phyloP scores from a whole-genome alignment of 2,329 filamentous ascomycete genomes.

The Fusarium floridanum region DNA sequence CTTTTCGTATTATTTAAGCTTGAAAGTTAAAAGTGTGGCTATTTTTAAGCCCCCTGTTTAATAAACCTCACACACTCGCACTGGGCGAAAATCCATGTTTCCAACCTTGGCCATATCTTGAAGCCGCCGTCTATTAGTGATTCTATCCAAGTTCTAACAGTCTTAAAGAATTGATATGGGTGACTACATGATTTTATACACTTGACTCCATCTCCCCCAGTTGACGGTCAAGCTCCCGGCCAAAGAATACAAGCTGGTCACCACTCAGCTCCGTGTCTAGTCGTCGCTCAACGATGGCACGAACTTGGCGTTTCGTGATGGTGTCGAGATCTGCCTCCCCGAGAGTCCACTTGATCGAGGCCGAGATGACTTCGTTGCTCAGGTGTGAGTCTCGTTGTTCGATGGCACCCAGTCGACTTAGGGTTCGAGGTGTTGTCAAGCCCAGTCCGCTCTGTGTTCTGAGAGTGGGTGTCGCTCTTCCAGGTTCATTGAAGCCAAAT shows the following conservation, averaged over 20 bases:
- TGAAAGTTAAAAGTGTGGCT: background rate
- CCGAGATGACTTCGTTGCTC: conserved; percentile 84
- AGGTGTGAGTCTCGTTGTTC: conserved; percentile 73
- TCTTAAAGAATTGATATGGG: background rate
- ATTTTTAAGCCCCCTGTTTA: background rate
- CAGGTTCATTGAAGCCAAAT: conserved; percentile 50
- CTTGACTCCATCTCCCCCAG: conserved; percentile 80
- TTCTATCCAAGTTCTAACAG: background rate
- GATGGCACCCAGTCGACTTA: conserved; percentile 70
- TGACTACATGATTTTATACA: background rate
- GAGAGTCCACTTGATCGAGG: conserved; percentile 86
- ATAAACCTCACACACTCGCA: background rate
- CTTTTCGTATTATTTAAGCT: background rate
- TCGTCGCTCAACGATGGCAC: conserved; percentile 91
- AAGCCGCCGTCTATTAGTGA: background rate
- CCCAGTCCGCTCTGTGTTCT: background rate
- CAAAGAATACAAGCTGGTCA: conserved; percentile 89
- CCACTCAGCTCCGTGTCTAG: conserved; percentile 89
- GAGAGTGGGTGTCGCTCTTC: background rate
- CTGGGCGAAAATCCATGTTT: background rate
- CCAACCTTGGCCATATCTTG: background rate
- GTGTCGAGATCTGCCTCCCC: conserved; percentile 91
- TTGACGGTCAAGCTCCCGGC: conserved; percentile 92
- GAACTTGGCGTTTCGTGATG: conserved; percentile 97
- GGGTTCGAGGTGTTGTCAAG: background rate